These are phyloP conservation scores for Pseudozyma tsukubaensis DNA, from an alignment of 1,284 basidiomycete species.

Conservation along the genomic window DNA sequence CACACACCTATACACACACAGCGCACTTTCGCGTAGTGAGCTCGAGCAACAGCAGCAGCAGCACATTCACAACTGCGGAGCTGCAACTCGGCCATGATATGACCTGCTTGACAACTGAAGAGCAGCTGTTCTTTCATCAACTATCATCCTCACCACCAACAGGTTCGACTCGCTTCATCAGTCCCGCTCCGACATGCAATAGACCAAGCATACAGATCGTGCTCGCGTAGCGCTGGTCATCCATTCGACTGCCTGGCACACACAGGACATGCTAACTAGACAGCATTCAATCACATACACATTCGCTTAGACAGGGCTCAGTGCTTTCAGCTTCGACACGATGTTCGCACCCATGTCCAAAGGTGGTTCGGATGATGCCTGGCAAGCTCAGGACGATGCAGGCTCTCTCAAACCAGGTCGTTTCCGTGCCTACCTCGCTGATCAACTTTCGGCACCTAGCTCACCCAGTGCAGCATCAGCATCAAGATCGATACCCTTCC, in stretches of 20 bases:
- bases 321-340: conserved; percentile 1
- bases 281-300: background rate
- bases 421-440: conserved; percentile 49
- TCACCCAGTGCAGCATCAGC: conserved; percentile 6
- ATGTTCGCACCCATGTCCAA: conserved; percentile 56
- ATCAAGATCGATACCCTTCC: conserved; percentile 35
- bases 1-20: background rate
- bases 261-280: background rate
- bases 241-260: background rate
- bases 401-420: conserved; percentile 52
- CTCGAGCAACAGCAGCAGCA: background rate
- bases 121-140: background rate
- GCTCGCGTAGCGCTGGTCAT: background rate
- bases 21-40: background rate
- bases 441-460: conserved; percentile 25
- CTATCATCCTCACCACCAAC: background rate
- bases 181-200: background rate
- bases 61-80: conserved; percentile 3
- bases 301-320: background rate
- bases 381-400: conserved; percentile 50
- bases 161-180: background rate
- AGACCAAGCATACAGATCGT: background rate
- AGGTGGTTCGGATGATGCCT: conserved; percentile 48
- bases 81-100: background rate
- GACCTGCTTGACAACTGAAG: background rate